Conservation (phyloP, 2,329 filamentous ascomycete genomes). For the Fusarium phyllophilum region DNA sequence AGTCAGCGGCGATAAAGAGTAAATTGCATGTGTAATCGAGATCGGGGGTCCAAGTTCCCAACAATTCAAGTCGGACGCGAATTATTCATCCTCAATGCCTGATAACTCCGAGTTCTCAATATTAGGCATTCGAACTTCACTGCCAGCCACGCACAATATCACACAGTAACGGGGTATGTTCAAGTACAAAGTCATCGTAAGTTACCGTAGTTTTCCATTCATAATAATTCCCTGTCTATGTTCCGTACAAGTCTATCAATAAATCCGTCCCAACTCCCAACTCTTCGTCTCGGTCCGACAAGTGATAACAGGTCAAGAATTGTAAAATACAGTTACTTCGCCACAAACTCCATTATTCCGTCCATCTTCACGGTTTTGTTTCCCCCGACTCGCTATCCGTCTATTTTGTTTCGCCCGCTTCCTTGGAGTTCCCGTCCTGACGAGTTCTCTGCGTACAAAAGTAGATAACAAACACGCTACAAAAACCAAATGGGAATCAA, state of each 20-base stretch:
- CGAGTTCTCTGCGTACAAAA: constrained; percentile 19
- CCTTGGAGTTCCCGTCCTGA: constrained; percentile 21
- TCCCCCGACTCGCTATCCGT: constrained; percentile 19
- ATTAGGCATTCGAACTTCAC: not conserved
- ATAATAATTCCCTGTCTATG: constrained; percentile 24
- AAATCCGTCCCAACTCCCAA: not conserved
- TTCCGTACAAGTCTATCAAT: constrained; percentile 32
- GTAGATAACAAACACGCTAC: constrained; percentile 25
- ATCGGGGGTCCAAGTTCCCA: not conserved
- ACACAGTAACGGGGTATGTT: constrained; percentile 6
- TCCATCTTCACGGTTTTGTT: constrained; percentile 23
- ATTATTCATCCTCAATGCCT: not conserved
- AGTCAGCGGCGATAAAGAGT: not conserved
- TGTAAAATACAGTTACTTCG: constrained; percentile 22
- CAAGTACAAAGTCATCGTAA: not conserved
- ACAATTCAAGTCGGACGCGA: not conserved
- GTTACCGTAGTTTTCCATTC: constrained; percentile 2
- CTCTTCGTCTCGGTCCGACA: constrained; percentile 1
- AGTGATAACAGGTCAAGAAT: constrained; percentile 13
- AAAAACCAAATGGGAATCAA: constrained; percentile 21
- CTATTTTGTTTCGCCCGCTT: constrained; percentile 30
- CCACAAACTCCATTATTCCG: constrained; percentile 20
- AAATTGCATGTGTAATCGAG: not conserved
- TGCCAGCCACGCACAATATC: not conserved
- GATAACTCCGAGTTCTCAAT: not conserved